phyloP scores from a whole-genome alignment of 1,139 yeast species.

The Komagataea norvegica region DNA sequence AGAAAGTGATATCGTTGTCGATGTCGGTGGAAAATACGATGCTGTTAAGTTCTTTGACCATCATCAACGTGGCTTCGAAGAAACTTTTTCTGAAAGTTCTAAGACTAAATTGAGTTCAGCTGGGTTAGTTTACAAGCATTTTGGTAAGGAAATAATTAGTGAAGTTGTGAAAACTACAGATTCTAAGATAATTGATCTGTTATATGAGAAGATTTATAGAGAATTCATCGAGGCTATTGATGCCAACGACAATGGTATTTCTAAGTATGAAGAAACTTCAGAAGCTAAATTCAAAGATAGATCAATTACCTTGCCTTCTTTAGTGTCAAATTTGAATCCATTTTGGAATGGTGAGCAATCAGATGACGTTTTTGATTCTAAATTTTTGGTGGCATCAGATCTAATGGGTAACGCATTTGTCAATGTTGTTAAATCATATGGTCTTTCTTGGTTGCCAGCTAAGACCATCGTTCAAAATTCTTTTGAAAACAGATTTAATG shows the following conservation, averaged over 20 bases:
- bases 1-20: constrained; percentile 85
- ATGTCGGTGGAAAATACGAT: constrained; percentile 93
- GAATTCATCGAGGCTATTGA: constrained; percentile 89
- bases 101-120: constrained; percentile 87
- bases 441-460: constrained; percentile 90
- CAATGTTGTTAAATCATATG: constrained; percentile 64
- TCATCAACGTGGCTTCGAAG: constrained; percentile 82
- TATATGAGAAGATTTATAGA: constrained; percentile 72
- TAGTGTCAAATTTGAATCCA: constrained; percentile 78
- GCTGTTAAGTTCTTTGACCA: constrained; percentile 87
- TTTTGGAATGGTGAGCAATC: constrained; percentile 66
- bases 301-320: constrained; percentile 71
- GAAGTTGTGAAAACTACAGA: constrained; percentile 36
- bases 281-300: constrained; percentile 48
- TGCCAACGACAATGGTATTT: constrained; percentile 94
- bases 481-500: constrained; percentile 47
- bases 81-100: constrained; percentile 54
- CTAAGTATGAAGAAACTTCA: constrained; percentile 54
- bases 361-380: constrained; percentile 61
- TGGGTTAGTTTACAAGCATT: constrained; percentile 90
- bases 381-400: constrained; percentile 66
- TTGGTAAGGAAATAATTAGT: constrained; percentile 72
- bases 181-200: constrained; percentile 44
- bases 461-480: constrained; percentile 71
- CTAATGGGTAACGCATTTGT: constrained; percentile 81